These are phyloP conservation scores for Hirsutella rhossiliensis DNA, from an alignment of 2,329 filamentous ascomycete species.

Conservation along the genomic window DNA sequence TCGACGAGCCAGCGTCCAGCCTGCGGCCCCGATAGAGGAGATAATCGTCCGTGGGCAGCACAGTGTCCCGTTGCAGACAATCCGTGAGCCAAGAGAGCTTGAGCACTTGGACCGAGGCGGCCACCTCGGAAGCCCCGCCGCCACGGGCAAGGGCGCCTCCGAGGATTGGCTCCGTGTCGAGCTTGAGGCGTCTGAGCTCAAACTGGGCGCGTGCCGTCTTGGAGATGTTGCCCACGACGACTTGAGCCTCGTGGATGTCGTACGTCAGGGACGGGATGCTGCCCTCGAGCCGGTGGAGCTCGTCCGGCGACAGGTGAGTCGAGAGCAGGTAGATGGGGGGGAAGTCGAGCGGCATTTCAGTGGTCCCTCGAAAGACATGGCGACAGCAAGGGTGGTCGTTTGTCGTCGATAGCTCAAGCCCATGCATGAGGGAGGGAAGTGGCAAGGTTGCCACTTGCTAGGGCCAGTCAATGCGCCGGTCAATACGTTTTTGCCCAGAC, in stretches of 20 bases:
- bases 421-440: too few relatives aligned
- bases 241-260: constrained; percentile 56
- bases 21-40: constrained; percentile 40
- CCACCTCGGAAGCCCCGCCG: neutral
- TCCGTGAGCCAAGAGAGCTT: constrained; percentile 47
- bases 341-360: constrained; percentile 15
- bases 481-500: too few relatives aligned
- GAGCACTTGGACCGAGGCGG: constrained; percentile 34
- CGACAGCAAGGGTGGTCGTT: too few relatives aligned
- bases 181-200: constrained; percentile 58
- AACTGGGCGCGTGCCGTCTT: constrained; percentile 61
- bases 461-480: too few relatives aligned
- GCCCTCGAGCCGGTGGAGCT: constrained; percentile 52
- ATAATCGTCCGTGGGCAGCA: constrained; percentile 38
- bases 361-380: too few relatives aligned
- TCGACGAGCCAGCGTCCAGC: constrained; percentile 1
- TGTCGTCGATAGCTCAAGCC: too few relatives aligned
- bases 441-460: too few relatives aligned
- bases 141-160: neutral
- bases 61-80: constrained; percentile 28
- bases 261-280: constrained; percentile 56
- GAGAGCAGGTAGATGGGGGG: constrained; percentile 64
- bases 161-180: constrained; percentile 39
- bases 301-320: constrained; percentile 52
- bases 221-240: constrained; percentile 64